Conservation (phyloP, 768 basidiomycete species). For the Russula olivacea region DNA sequence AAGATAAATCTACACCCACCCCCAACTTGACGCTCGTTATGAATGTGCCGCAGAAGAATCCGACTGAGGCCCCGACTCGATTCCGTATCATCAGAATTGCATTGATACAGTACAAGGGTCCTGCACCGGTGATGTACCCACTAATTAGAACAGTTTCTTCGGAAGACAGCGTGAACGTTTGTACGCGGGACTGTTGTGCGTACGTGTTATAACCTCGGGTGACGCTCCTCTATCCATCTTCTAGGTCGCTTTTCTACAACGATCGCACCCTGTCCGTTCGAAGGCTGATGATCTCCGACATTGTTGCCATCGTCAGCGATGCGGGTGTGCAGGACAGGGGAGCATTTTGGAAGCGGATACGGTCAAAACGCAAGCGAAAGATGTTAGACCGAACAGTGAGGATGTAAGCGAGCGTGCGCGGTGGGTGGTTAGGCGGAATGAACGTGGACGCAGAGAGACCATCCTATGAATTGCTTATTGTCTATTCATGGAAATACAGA, state of each 20-base stretch:
- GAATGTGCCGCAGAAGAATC: not conserved
- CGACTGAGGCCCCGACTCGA: not conserved
- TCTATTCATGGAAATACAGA: not conserved
- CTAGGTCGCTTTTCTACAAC: slow-evolving; percentile 59
- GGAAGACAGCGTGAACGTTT: not conserved
- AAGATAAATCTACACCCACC: too few species aligned
- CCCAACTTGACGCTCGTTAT: not conserved
- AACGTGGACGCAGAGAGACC: slow-evolving; percentile 45
- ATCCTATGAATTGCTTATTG: slow-evolving; percentile 42
- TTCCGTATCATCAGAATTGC: not conserved
- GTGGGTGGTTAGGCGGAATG: slow-evolving; percentile 46
- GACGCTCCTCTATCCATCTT: slow-evolving; percentile 79
- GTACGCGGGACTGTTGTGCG: not conserved
- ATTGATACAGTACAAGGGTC: not conserved
- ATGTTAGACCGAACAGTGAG: slow-evolving; percentile 74
- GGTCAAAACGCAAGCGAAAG: slow-evolving; percentile 69
- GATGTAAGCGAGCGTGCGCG: slow-evolving; percentile 70
- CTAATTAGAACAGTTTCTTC: not conserved
- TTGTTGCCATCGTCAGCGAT: slow-evolving; percentile 53
- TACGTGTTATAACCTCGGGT: slow-evolving; percentile 20
- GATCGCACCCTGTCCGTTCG: slow-evolving; percentile 26
- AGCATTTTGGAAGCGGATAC: slow-evolving; percentile 75
- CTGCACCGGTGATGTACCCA: not conserved
- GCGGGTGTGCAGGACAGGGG: slow-evolving; percentile 69
- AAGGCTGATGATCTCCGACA: slow-evolving; percentile 24